Conservation (phyloP, 169 alveolate species). For the Plasmodium vinckei region DNA sequence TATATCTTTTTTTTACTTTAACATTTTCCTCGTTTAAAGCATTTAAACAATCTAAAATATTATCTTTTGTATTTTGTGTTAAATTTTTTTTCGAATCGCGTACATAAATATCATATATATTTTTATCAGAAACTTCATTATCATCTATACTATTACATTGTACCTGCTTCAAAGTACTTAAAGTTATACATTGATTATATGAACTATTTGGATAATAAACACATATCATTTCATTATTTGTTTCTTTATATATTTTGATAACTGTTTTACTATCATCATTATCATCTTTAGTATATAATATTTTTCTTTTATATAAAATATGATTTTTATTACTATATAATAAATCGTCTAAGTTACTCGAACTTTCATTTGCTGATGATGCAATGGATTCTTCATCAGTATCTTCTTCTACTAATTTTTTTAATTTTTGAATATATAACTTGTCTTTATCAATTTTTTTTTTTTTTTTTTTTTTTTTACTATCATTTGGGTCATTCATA, state of each 20-base stretch:
- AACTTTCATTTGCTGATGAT: constrained; percentile 38
- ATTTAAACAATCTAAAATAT: background rate
- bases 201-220: constrained; percentile 69
- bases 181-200: constrained; percentile 44
- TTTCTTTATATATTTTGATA: constrained; percentile 42
- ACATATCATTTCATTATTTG: constrained; percentile 37
- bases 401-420: constrained; percentile 58
- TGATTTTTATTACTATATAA: constrained; percentile 29
- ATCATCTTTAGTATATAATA: constrained; percentile 23
- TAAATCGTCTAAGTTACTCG: constrained; percentile 15
- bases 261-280: constrained; percentile 7
- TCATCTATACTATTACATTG: background rate
- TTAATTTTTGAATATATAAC: constrained; percentile 58
- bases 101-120: constrained; percentile 27
- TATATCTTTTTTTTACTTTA: constrained; percentile 59
- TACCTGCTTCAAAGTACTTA: constrained; percentile 11
- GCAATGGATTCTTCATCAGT: constrained; percentile 40
- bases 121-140: background rate
- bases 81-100: constrained; percentile 14
- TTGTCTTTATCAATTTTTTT: constrained; percentile 56
- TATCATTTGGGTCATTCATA: background rate
- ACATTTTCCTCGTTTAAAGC: constrained; percentile 51
- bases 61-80: background rate
- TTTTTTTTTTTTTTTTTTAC: constrained; percentile 42
- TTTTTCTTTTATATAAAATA: constrained; percentile 64